These are phyloP conservation scores for Sugiyamaella chiloensis DNA, from an alignment of 805 yeast species.

Conservation along the genomic window DNA sequence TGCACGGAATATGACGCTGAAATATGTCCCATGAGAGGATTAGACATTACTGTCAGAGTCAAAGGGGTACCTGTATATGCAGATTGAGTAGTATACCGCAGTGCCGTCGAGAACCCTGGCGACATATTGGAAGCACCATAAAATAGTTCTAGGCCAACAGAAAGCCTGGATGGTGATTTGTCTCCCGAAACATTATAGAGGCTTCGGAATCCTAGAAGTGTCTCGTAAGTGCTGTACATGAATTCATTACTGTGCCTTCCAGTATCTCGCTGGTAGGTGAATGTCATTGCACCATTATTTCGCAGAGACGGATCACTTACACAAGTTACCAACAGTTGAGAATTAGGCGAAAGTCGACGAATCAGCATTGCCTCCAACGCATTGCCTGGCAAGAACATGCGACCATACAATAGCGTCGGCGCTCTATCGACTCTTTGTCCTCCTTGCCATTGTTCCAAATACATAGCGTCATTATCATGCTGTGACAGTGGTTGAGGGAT, in stretches of 20 bases:
- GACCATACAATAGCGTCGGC: slow-evolving; percentile 66
- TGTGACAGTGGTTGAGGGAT: slow-evolving; percentile 46
- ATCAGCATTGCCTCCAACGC: slow-evolving; percentile 84
- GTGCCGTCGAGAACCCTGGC: slow-evolving; percentile 84
- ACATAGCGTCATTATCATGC: slow-evolving; percentile 25
- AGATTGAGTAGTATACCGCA: slow-evolving; percentile 81
- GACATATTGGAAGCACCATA: slow-evolving; percentile 78
- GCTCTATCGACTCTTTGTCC: slow-evolving; percentile 28
- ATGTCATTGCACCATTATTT: slow-evolving; percentile 47
- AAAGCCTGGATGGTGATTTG: slow-evolving; percentile 48
- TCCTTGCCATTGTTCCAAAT: slow-evolving; percentile 29
- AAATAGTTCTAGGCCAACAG: slow-evolving; percentile 86
- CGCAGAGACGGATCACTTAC: slow-evolving; percentile 57
- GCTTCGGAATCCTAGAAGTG: slow-evolving; percentile 75
- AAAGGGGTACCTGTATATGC: slow-evolving; percentile 86
- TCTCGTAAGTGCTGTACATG: slow-evolving; percentile 79
- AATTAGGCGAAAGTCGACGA: slow-evolving; percentile 52
- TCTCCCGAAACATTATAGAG: slow-evolving; percentile 54
- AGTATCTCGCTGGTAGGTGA: slow-evolving; percentile 58
- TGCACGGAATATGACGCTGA: slow-evolving; percentile 84
- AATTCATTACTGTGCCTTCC: slow-evolving; percentile 67
- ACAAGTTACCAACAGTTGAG: slow-evolving; percentile 71
- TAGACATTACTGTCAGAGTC: slow-evolving; percentile 79
- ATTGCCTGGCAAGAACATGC: slow-evolving; percentile 84
- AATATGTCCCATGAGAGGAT: slow-evolving; percentile 86